Evolutionary conservation across 345 rosid species (phyloP).

Genomic region (Excoecaria cochinchinensis): DNA sequence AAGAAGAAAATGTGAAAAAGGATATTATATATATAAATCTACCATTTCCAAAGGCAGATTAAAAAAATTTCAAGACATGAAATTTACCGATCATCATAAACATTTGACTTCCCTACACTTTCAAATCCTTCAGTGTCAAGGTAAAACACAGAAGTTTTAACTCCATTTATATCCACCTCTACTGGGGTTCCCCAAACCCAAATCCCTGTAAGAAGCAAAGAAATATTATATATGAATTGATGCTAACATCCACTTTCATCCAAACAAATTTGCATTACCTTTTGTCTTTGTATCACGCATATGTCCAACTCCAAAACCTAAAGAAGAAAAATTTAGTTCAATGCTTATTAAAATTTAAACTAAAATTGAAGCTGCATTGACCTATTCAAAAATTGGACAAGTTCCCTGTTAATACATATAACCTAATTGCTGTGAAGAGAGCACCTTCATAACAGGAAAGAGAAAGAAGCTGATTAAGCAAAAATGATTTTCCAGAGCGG

Average conservation of each 20-base stretch:
- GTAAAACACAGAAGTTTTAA: constrained; percentile 82
- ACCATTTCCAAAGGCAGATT: constrained; percentile 10
- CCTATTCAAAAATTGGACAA: constrained; percentile 8
- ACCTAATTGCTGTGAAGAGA: constrained; percentile 22
- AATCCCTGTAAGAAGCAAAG: constrained; percentile 54
- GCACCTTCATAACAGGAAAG: constrained; percentile 97
- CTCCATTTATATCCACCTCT: constrained; percentile 73
- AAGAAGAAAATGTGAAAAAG: constrained; percentile 24
- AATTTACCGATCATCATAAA: constrained; percentile 88
- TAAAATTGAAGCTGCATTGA: constrained; percentile 16
- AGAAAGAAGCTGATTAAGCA: constrained; percentile 98
- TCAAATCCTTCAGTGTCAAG: constrained; percentile 99
- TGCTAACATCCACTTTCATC: constrained; percentile 10
- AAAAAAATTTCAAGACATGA: neutral
- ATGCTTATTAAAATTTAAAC: constrained; percentile 17
- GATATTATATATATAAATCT: neutral
- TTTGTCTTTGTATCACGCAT: constrained; percentile 99
- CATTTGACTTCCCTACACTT: constrained; percentile 98
- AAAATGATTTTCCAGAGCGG: constrained; percentile 97
- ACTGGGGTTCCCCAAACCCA: constrained; percentile 99
- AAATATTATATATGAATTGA: constrained; percentile 11
- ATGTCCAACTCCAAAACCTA: constrained; percentile 99
- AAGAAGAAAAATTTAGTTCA: neutral
- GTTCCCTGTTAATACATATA: neutral
- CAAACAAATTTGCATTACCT: constrained; percentile 44